Percentiles rank a stretch among this genome's conserved stretches.
Conservation (phyloP, 164 flowering plant species). For the Paratinospora sagittata region DNA sequence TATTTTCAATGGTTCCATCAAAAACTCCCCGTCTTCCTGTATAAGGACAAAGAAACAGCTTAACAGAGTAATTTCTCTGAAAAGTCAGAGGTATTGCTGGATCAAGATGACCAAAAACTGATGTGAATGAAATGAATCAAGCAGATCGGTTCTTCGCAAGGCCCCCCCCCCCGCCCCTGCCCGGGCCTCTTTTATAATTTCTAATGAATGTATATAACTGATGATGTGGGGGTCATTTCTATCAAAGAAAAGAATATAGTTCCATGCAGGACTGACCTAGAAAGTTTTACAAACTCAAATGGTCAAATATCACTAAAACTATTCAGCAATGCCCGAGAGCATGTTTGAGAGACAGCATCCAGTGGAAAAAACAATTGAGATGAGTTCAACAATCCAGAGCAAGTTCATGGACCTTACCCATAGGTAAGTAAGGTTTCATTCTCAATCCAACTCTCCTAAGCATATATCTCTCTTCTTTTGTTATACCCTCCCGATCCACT, state of each 20-base stretch:
- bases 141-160: too few relatives aligned
- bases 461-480: slow-evolving; percentile 92
- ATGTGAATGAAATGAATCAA: background rate
- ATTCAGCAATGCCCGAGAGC: background rate
- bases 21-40: slow-evolving; percentile 91
- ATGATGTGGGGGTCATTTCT: background rate
- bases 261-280: slow-evolving; percentile 3
- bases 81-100: background rate
- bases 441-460: slow-evolving; percentile 83
- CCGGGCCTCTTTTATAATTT: background rate
- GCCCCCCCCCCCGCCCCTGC: too few relatives aligned
- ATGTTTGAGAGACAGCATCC: slow-evolving; percentile 7
- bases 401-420: slow-evolving; percentile 49
- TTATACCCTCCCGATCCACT: slow-evolving; percentile 73
- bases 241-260: background rate
- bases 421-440: slow-evolving; percentile 74
- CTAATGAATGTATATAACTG: background rate
- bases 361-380: slow-evolving; percentile 3
- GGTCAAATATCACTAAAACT: background rate
- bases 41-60: slow-evolving; percentile 8
- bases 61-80: background rate
- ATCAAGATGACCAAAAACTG: background rate
- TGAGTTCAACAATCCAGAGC: slow-evolving; percentile 3
- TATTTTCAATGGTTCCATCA: slow-evolving; percentile 88
- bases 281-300: slow-evolving; percentile 4